Evolutionary conservation across 306 rosid genomes (phyloP).

Genomic region (Cucumis sativus): Cucumber_9930_V3 NC_026661.2:19375501-19376000

Average conservation of each 20-base stretch:
- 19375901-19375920: constrained; percentile 64
- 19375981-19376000: not conserved
- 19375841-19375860: constrained; percentile 75
- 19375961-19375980: not conserved
- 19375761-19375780: constrained; percentile 94
- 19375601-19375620: not conserved
- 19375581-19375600: not conserved
- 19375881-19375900: constrained; percentile 88
- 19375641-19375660: not conserved
- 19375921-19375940: not conserved
- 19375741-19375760: constrained; percentile 90
- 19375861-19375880: constrained; percentile 83
- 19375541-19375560: not conserved
- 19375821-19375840: constrained; percentile 89
- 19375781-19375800: constrained; percentile 80
- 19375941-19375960: not conserved
- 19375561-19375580: not conserved
- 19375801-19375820: constrained; percentile 94
- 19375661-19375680: constrained; percentile 47
- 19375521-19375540: not conserved
- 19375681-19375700: constrained; percentile 80
- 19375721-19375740: constrained; percentile 73
- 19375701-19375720: constrained; percentile 90
- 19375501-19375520: not conserved
- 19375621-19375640: not conserved